These are phyloP conservation scores for Podochytrium sp. DNA, from an alignment of 192 early-diverging fungal species.

Conservation along the genomic window DNA sequence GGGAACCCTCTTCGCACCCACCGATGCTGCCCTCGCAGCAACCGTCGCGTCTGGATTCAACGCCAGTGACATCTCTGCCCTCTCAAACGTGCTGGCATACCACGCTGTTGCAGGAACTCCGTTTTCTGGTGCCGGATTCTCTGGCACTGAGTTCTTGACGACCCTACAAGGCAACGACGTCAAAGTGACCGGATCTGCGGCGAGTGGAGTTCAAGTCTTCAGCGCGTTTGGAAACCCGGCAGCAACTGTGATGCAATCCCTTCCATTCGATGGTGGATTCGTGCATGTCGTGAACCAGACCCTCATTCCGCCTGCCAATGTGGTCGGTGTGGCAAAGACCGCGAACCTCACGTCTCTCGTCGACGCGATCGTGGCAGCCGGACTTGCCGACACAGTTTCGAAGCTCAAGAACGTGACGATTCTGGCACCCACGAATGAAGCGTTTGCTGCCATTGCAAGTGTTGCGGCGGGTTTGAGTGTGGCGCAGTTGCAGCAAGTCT, in stretches of 20 bases:
- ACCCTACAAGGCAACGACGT: conserved; percentile 18
- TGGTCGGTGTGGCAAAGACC: neutral
- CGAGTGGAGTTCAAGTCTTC: conserved; percentile 1
- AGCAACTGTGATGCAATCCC: conserved; percentile 37
- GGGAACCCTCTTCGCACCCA: conserved; percentile 33
- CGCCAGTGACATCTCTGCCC: neutral
- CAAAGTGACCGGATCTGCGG: neutral
- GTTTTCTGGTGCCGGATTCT: neutral
- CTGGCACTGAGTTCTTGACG: neutral
- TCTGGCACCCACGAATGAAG: conserved; percentile 35
- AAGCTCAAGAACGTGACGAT: conserved; percentile 31
- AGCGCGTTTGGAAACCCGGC: conserved; percentile 1
- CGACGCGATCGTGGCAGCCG: conserved; percentile 7
- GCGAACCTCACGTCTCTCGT: conserved; percentile 30
- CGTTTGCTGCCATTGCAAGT: conserved; percentile 30
- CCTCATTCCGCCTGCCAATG: conserved; percentile 35
- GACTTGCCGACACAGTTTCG: conserved; percentile 26
- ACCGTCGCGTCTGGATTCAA: conserved; percentile 15
- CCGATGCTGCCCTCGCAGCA: conserved; percentile 21
- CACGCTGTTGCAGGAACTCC: conserved; percentile 17
- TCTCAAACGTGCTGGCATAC: conserved; percentile 10
- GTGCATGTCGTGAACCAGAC: conserved; percentile 48
- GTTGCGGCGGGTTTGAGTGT: conserved; percentile 13
- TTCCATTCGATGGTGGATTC: conserved; percentile 36
- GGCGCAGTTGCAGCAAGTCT: conserved; percentile 39